Conservation (phyloP, 1,284 basidiomycete species). For the Bjerkandera adusta region DNA sequence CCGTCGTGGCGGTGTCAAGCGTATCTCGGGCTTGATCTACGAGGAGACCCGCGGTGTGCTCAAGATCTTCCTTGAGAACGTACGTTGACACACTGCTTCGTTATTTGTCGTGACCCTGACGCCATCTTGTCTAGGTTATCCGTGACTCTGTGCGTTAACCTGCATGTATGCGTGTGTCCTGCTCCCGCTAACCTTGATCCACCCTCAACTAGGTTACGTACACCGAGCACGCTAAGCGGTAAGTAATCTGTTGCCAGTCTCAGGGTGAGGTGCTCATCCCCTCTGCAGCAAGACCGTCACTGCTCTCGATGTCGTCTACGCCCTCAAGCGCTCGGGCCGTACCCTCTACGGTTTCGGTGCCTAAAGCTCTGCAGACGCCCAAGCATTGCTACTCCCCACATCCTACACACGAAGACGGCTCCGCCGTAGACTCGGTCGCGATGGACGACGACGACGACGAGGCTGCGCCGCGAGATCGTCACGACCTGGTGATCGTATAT, state of each 20-base stretch:
- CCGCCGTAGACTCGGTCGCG: too few relatives aligned
- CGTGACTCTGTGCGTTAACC: slow-evolving; percentile 60
- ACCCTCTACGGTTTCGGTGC: slow-evolving; percentile 82
- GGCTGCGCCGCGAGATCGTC: too few relatives aligned
- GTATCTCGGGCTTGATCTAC: slow-evolving; percentile 82
- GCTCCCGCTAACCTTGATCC: background rate
- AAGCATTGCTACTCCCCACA: too few relatives aligned
- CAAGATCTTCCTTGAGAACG: slow-evolving; percentile 79
- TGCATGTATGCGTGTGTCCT: background rate
- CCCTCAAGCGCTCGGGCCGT: slow-evolving; percentile 80
- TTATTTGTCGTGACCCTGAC: background rate
- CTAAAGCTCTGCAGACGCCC: too few relatives aligned
- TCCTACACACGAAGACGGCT: too few relatives aligned
- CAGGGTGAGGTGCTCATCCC: background rate
- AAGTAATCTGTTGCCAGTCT: slow-evolving; percentile 18
- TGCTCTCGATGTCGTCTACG: slow-evolving; percentile 81
- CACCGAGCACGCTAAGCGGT: slow-evolving; percentile 86
- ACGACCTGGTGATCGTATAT: too few relatives aligned
- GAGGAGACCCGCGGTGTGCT: slow-evolving; percentile 83
- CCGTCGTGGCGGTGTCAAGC: slow-evolving; percentile 83
- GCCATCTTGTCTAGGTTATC: slow-evolving; percentile 52
- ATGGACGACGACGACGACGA: too few relatives aligned
- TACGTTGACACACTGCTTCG: slow-evolving; percentile 31
- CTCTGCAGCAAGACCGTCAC: slow-evolving; percentile 73
- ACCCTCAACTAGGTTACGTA: slow-evolving; percentile 59